Conservation (phyloP, 805 yeast species). For the Ogataea nitratoaversa region DNA sequence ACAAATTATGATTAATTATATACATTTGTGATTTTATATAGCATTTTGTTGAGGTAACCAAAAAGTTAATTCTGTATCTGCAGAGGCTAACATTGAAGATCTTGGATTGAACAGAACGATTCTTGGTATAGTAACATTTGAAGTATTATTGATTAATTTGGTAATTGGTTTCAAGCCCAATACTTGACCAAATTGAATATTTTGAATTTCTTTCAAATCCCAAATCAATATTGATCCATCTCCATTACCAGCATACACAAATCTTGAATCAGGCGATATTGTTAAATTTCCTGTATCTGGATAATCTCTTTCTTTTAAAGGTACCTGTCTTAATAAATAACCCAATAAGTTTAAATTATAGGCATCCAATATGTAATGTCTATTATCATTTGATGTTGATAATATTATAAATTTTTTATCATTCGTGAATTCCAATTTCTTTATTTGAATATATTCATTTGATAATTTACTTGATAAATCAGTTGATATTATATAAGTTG, state of each 20-base stretch:
- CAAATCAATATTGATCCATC: conserved; percentile 50
- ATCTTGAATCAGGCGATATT: conserved; percentile 65
- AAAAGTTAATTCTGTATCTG: conserved; percentile 47
- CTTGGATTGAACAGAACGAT: conserved; percentile 59
- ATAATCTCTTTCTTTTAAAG: conserved; percentile 29
- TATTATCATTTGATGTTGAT: conserved; percentile 23
- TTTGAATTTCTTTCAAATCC: conserved; percentile 32
- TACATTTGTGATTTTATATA: background rate
- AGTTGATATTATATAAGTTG: conserved; percentile 50
- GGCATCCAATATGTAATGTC: conserved; percentile 21
- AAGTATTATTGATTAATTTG: conserved; percentile 9
- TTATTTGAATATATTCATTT: conserved; percentile 3
- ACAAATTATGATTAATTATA: too few relatives aligned
- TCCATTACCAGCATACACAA: conserved; percentile 56
- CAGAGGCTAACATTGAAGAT: conserved; percentile 57
- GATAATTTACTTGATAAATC: conserved; percentile 27
- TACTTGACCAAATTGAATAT: background rate
- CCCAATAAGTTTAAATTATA: conserved; percentile 18
- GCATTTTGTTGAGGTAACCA: conserved; percentile 33
- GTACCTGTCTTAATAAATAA: conserved; percentile 42
- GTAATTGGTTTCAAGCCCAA: conserved; percentile 19
- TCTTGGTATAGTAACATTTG: conserved; percentile 39
- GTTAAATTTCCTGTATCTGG: conserved; percentile 55
- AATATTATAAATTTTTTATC: conserved; percentile 38
- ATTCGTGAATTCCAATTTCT: conserved; percentile 40